Evolutionary conservation across 208 protist genomes (phyloP).

Genomic region (Trypanosoma mega): DNA sequence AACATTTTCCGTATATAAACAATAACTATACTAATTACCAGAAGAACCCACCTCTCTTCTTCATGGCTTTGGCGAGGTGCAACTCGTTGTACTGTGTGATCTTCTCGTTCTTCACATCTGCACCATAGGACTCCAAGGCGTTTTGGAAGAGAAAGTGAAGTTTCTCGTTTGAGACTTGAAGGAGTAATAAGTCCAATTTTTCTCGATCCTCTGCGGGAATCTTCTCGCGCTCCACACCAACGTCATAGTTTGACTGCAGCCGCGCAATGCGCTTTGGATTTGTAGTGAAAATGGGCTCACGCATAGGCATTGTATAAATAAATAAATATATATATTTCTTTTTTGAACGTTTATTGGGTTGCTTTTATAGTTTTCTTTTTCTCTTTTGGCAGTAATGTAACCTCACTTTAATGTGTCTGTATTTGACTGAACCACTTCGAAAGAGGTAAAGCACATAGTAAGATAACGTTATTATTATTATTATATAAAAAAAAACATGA

Average conservation of each 20-base stretch:
- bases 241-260: conserved; percentile 78
- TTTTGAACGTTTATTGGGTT: background rate
- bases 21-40: too few species aligned
- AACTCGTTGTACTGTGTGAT: conserved; percentile 52
- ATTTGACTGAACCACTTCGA: too few species aligned
- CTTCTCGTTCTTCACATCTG: conserved; percentile 58
- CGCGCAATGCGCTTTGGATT: conserved; percentile 55
- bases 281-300: conserved; percentile 62
- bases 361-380: conserved; percentile 3
- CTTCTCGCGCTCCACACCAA: conserved; percentile 61
- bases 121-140: conserved; percentile 60
- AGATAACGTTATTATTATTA: too few species aligned
- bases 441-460: too few species aligned
- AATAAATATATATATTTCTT: too few species aligned
- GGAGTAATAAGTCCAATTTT: conserved; percentile 41
- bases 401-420: too few species aligned
- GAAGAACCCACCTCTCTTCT: conserved; percentile 20
- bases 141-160: conserved; percentile 80
- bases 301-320: conserved; percentile 78
- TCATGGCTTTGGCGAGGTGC: conserved; percentile 16
- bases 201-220: conserved; percentile 51
- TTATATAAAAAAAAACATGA: conserved; percentile 17
- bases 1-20: too few species aligned
- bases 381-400: background rate
- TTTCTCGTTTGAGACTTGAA: conserved; percentile 55